Conservation (phyloP, 2,329 filamentous ascomycete genomes). For the Chaetomium sp. region DNA sequence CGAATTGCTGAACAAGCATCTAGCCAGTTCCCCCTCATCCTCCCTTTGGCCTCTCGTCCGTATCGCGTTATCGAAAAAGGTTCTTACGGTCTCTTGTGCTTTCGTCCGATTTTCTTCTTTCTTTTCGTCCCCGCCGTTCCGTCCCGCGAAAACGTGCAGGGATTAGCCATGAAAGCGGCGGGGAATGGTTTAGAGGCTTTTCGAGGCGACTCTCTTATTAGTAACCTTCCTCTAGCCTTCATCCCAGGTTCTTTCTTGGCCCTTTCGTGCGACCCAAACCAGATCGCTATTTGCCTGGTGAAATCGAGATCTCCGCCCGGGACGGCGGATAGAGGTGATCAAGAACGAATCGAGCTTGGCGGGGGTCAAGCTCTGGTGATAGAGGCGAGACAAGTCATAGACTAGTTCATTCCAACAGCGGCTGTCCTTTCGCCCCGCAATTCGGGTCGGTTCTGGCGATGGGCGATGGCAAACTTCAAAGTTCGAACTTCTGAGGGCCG, state of each 20-base stretch:
- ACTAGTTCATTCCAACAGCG: too few species aligned
- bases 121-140: conserved; percentile 3
- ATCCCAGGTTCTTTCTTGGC: not conserved
- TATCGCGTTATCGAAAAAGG: too few species aligned
- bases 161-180: conserved; percentile 1
- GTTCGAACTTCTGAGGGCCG: too few species aligned
- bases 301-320: conserved; percentile 6
- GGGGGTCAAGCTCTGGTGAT: not conserved
- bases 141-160: not conserved
- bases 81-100: too few species aligned
- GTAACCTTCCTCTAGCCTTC: not conserved
- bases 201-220: not conserved
- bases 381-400: too few species aligned
- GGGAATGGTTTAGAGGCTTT: not conserved
- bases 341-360: not conserved
- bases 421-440: too few species aligned
- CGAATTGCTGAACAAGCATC: too few species aligned
- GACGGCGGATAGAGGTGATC: not conserved
- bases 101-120: not conserved
- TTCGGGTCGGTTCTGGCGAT: too few species aligned
- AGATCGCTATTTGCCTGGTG: not conserved
- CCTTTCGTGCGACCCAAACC: conserved; percentile 1
- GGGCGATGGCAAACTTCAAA: too few species aligned
- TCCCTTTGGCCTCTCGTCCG: too few species aligned
- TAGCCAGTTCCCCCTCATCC: too few species aligned